phyloP scores from a whole-genome alignment of 1,284 basidiomycete genomes.

The Inonotus obliquus region DNA sequence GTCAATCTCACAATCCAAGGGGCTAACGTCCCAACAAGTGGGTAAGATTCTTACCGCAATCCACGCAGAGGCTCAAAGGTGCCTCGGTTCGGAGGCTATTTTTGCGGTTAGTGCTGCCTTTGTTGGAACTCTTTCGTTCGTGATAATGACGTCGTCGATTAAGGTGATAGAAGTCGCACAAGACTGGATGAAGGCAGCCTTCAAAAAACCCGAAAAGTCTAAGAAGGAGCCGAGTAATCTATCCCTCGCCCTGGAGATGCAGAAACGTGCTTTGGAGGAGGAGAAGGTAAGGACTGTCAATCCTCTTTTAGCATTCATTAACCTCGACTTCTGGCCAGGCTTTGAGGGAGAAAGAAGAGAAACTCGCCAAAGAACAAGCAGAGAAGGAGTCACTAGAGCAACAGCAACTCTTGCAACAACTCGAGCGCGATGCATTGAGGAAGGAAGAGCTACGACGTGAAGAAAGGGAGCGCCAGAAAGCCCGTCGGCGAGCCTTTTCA shows the following conservation, averaged over 20 bases:
- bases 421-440: conserved; percentile 53
- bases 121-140: background rate
- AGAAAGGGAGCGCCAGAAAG: conserved; percentile 45
- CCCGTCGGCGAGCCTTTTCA: conserved; percentile 57
- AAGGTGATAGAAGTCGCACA: conserved; percentile 63
- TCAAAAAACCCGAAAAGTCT: conserved; percentile 40
- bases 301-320: background rate
- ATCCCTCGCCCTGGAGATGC: conserved; percentile 74
- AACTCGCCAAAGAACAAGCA: conserved; percentile 42
- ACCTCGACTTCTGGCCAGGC: conserved; percentile 23
- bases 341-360: conserved; percentile 44
- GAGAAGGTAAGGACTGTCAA: conserved; percentile 42
- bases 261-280: conserved; percentile 58
- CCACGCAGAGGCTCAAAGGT: conserved; percentile 52
- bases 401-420: conserved; percentile 55
- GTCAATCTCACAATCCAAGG: conserved; percentile 56
- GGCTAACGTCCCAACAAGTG: conserved; percentile 38
- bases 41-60: conserved; percentile 51
- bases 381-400: conserved; percentile 43
- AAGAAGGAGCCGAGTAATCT: conserved; percentile 45
- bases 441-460: conserved; percentile 41
- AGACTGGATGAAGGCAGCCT: conserved; percentile 61
- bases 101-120: conserved; percentile 4
- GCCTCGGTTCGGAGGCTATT: conserved; percentile 8
- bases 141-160: background rate